These are phyloP conservation scores for Claviceps monticola DNA, from an alignment of 2,329 filamentous ascomycete species.

Conservation along the genomic window DNA sequence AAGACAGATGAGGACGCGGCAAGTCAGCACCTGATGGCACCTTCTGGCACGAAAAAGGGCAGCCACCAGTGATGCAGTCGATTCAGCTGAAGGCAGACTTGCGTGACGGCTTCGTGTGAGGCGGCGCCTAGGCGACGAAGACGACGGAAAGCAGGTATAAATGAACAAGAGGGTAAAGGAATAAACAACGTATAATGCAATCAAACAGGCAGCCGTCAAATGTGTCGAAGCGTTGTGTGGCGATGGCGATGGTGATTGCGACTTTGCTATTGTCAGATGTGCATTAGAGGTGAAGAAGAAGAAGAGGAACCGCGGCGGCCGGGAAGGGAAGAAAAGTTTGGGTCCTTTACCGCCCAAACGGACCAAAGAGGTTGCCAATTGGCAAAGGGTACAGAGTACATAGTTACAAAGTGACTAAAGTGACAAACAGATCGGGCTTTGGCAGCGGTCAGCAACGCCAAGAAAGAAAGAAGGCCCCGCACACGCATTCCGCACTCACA, in stretches of 20 bases:
- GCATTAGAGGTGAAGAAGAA: not conserved
- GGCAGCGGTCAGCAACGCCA: no score
- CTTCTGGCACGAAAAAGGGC: not conserved
- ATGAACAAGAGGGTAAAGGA: not conserved
- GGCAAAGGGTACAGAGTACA: no score
- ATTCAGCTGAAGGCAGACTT: not conserved
- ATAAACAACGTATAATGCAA: not conserved
- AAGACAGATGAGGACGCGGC: constrained; percentile 2
- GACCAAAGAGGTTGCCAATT: no score
- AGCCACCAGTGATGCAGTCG: not conserved
- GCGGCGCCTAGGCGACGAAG: not conserved
- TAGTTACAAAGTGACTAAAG: no score
- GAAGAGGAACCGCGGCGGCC: not conserved
- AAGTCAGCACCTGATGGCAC: not conserved
- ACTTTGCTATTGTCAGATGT: not conserved
- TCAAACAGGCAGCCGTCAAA: not conserved
- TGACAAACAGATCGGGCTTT: no score
- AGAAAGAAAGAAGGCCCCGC: no score
- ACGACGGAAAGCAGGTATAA: not conserved
- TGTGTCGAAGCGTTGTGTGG: not conserved
- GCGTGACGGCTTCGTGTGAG: not conserved
- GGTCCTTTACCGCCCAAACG: no score
- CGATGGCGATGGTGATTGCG: no score
- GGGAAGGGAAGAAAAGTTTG: not conserved
- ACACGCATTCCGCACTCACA: no score